Conservation (phyloP, 1,139 yeast species). For the Suhomyces ambrosiae region DNA sequence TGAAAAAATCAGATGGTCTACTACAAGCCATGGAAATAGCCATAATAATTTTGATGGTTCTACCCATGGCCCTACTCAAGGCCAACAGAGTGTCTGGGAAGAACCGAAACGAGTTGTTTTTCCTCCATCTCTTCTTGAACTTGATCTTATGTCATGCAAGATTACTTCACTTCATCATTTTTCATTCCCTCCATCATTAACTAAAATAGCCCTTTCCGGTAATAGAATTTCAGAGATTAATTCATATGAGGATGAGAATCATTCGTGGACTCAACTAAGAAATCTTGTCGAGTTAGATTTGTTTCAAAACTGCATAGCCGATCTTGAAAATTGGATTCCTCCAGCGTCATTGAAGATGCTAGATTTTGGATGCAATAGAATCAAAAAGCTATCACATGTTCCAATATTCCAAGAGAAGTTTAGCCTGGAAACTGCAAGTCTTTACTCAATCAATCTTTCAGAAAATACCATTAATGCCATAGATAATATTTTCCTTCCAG, state of each 20-base stretch:
- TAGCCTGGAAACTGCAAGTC: not conserved
- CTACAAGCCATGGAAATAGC: not conserved
- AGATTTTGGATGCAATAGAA: slow-evolving; percentile 27
- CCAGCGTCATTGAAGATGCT: slow-evolving; percentile 26
- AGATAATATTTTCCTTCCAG: slow-evolving; percentile 8
- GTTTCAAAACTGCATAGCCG: slow-evolving; percentile 24
- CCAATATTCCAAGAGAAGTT: slow-evolving; percentile 8
- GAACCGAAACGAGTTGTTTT: slow-evolving; percentile 18
- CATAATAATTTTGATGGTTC: too few relatives aligned
- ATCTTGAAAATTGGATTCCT: slow-evolving; percentile 26
- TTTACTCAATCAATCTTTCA: slow-evolving; percentile 7
- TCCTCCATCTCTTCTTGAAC: slow-evolving; percentile 20
- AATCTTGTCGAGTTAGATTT: slow-evolving; percentile 29
- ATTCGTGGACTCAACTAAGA: slow-evolving; percentile 27
- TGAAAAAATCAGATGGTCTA: slow-evolving; percentile 13
- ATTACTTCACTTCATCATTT: slow-evolving; percentile 23
- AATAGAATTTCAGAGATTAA: slow-evolving; percentile 22
- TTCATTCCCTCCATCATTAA: slow-evolving; percentile 29
- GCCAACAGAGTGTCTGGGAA: not conserved
- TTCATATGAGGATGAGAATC: slow-evolving; percentile 18
- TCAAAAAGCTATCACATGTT: slow-evolving; percentile 5
- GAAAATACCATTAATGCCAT: slow-evolving; percentile 5
- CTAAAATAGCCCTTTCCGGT: slow-evolving; percentile 26
- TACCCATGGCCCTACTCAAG: too few relatives aligned
- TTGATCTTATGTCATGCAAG: slow-evolving; percentile 28